Evolutionary conservation across 257 asterid species (phyloP).

Genomic region (Nicotiana otophora): DNA sequence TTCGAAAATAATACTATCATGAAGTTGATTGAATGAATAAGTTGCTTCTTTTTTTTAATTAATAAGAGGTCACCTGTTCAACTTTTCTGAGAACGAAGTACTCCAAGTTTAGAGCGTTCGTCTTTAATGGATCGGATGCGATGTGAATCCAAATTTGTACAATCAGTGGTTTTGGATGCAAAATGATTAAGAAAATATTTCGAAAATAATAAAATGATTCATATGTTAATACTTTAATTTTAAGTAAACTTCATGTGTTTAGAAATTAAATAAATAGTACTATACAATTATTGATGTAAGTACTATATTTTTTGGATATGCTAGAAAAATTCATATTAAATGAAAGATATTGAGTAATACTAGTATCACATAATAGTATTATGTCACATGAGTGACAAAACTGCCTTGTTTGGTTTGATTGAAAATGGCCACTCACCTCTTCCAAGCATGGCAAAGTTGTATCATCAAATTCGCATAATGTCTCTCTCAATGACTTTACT

Average conservation of each 20-base stretch:
- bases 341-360: not conserved
- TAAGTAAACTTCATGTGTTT: not conserved
- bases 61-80: not conserved
- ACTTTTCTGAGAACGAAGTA: not conserved
- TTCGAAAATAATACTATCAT: not conserved
- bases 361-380: not conserved
- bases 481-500: not conserved
- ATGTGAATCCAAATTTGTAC: not conserved
- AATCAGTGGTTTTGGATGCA: too few species aligned
- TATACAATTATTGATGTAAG: not conserved
- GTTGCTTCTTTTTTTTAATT: too few species aligned
- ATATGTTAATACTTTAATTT: not conserved
- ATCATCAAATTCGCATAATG: slow-evolving; percentile 2
- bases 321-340: not conserved
- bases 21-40: not conserved
- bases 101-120: not conserved
- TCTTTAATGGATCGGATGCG: not conserved
- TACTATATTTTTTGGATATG: not conserved
- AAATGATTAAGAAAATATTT: not conserved
- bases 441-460: slow-evolving; percentile 6
- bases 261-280: not conserved
- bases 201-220: not conserved
- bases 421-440: slow-evolving; percentile 23
- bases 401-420: not conserved
- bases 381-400: not conserved